Evolutionary conservation across 1,284 basidiomycete species (phyloP).

Genomic region (Microbotryum violaceum): DNA sequence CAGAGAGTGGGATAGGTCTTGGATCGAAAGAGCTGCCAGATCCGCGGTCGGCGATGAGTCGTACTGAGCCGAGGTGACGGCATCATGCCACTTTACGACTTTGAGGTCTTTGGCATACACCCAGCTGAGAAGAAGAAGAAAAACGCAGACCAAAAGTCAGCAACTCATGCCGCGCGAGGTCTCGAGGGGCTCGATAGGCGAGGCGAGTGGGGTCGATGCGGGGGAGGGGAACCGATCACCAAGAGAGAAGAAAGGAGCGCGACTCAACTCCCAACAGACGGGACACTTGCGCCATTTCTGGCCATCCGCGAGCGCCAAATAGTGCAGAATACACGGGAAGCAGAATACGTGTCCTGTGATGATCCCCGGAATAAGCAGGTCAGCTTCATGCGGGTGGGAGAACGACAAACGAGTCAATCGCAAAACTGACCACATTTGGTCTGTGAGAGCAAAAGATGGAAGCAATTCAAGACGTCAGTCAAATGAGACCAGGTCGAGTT

Average conservation of each 20-base stretch:
- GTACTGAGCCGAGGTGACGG: slow-evolving; percentile 19
- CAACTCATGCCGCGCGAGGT: no score
- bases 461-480: not conserved
- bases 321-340: slow-evolving; percentile 86
- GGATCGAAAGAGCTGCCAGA: slow-evolving; percentile 9
- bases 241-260: not conserved
- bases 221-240: not conserved
- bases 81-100: slow-evolving; percentile 58
- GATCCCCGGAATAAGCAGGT: not conserved
- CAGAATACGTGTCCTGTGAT: slow-evolving; percentile 33
- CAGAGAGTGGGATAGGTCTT: slow-evolving; percentile 23
- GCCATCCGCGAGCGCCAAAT: slow-evolving; percentile 56
- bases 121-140: slow-evolving; percentile 43
- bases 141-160: no score
- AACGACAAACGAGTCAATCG: not conserved
- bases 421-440: slow-evolving; percentile 26
- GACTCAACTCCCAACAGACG: slow-evolving; percentile 70
- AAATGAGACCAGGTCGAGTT: slow-evolving; percentile 21
- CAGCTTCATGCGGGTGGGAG: not conserved
- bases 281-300: slow-evolving; percentile 86
- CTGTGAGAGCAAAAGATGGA: slow-evolving; percentile 6
- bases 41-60: slow-evolving; percentile 4
- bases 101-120: slow-evolving; percentile 84
- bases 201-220: no score
- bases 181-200: no score